A percentile compares a stretch with the other conserved stretches of the same genome.
Conservation (phyloP, 2,329 filamentous ascomycete genomes). For the Clonostachys rhizophaga region DNA sequence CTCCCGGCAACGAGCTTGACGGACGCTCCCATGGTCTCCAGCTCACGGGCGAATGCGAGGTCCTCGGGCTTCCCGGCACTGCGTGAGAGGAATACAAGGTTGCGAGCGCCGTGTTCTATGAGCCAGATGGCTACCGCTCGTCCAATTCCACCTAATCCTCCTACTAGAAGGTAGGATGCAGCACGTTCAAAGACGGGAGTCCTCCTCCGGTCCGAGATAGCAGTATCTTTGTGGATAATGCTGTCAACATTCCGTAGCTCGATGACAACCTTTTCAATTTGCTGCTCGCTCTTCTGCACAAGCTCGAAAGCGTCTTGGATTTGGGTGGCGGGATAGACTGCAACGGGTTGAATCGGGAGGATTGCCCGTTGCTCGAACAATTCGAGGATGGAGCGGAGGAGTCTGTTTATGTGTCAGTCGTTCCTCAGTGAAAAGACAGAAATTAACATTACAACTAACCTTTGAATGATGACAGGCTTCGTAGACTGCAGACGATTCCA, state of each 20-base stretch:
- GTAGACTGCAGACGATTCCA: background rate
- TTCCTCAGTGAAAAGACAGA: background rate
- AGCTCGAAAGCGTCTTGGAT: constrained; percentile 8
- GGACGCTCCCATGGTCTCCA: constrained; percentile 13
- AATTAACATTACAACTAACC: background rate
- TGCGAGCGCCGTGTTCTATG: constrained; percentile 9
- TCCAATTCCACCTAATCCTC: constrained; percentile 6
- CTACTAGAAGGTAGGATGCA: constrained; percentile 6
- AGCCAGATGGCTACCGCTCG: constrained; percentile 3
- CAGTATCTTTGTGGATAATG: background rate
- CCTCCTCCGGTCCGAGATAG: background rate
- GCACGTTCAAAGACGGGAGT: background rate
- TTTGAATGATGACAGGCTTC: background rate
- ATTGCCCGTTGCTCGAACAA: background rate
- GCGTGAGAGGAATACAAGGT: constrained; percentile 15
- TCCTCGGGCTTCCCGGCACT: constrained; percentile 17
- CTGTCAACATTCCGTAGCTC: background rate
- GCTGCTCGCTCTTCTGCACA: constrained; percentile 9
- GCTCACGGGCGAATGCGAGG: constrained; percentile 12
- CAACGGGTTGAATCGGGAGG: background rate
- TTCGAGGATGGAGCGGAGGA: background rate
- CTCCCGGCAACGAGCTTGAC: constrained; percentile 13
- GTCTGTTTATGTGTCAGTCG: background rate
- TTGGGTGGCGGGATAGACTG: constrained; percentile 5
- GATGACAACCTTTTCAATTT: constrained; percentile 9